Evolutionary conservation across 129 eudicot species (phyloP), one percentile per base, ranked within the genome.

Genomic region (Smallanthus sonchifolius): DNA sequence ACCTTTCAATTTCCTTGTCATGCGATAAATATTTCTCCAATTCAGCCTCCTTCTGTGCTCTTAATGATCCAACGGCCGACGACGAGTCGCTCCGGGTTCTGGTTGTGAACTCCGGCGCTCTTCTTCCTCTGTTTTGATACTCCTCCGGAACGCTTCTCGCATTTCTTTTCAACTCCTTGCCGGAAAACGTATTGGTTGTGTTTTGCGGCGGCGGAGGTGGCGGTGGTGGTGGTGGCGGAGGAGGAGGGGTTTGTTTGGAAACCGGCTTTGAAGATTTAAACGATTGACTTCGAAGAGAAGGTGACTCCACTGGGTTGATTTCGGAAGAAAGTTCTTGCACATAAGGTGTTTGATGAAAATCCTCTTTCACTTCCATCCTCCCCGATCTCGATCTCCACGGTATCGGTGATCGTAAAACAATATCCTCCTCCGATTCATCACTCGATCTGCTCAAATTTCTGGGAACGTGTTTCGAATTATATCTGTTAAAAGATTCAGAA

Each of bases 371-470:
- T 65, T 84, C 87, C 81, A 86, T 67, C 64, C 88, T 90, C 35
- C 92, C 91, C 14, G 98, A 94, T 85, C 99, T 94, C 61, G 99
- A 90, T 85, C 89, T 73, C 99, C 97, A 94, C 49, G 99, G 99
- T 34, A 94, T 85, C 6, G 99, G 99, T 10, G 99, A 94, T 10
- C 88, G 86, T 28, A 86, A 88, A 14, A 94, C 99, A 28, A 78
- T 74, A 79, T 75, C 84, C 65, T 83, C 89, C 67, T 82, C 94
- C 32, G 9, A 9, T 37, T 62, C 65, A 16, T 75, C 86, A 10
- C 65, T 80, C 0, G 77, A 42, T 47, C 62, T 85, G 13, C 67
- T 72, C 4, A 79, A 81, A 78, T 62, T 74, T 69, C 77, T 61
- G 0, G 75, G 10, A 30, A 74, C 62, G 10, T 77, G 65, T 39